Evolutionary conservation across 2,329 filamentous ascomycete genomes (phyloP).

Genomic region (Aspergillus novofumigatus): DNA sequence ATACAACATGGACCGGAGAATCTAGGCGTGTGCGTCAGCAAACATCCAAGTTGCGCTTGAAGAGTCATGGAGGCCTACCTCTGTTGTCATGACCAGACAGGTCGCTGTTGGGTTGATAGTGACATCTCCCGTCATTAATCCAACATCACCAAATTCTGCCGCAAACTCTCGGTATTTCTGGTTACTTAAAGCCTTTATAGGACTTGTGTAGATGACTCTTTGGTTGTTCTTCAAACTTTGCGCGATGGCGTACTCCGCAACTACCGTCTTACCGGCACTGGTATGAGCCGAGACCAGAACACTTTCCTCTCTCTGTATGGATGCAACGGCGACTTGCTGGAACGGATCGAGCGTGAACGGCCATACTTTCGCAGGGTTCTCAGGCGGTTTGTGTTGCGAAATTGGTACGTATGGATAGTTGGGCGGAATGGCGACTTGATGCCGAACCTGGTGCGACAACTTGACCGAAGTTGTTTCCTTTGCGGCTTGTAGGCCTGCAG

Average conservation of each 20-base stretch:
- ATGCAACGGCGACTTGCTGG: constrained; percentile 89
- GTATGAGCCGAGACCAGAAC: constrained; percentile 96
- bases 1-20: constrained; percentile 97
- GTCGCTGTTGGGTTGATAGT: constrained; percentile 98
- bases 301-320: constrained; percentile 93
- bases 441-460: constrained; percentile 94
- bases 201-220: constrained; percentile 97
- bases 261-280: constrained; percentile 95
- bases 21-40: constrained; percentile 41
- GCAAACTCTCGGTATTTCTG: constrained; percentile 98
- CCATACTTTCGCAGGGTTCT: constrained; percentile 77
- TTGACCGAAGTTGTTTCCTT: constrained; percentile 66
- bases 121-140: constrained; percentile 97
- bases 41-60: neutral
- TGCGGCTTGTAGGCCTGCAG: constrained; percentile 61
- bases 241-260: constrained; percentile 96
- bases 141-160: constrained; percentile 92
- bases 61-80: constrained; percentile 42
- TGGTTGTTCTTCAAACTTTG: constrained; percentile 97
- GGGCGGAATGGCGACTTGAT: constrained; percentile 91
- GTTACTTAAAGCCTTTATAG: constrained; percentile 97
- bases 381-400: constrained; percentile 86
- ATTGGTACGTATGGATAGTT: constrained; percentile 95
- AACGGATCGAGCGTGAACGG: constrained; percentile 94
- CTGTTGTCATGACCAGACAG: constrained; percentile 97